Percentiles rank a stretch among this genome's conserved stretches.
Evolutionary conservation across 495 filamentous ascomycete species (phyloP).

Genomic region (Paragyromitra xinjiangensis): DNA sequence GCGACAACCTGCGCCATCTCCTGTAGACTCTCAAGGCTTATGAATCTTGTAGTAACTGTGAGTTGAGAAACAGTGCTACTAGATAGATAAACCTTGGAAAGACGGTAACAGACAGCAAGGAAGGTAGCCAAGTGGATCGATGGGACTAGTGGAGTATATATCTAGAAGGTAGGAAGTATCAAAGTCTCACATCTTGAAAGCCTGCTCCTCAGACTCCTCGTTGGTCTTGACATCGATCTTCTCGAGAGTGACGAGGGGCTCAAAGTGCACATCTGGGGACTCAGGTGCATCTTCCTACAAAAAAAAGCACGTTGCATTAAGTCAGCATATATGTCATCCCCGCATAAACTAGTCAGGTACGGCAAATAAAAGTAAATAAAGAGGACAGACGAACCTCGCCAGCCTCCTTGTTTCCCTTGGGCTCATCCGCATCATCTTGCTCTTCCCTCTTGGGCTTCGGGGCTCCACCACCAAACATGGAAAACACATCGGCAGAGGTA

Average conservation of each 20-base stretch:
- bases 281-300: slow-evolving; percentile 76
- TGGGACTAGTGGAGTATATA: background rate
- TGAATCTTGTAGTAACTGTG: background rate
- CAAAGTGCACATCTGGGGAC: slow-evolving; percentile 93
- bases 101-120: slow-evolving; percentile 3
- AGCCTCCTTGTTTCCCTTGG: slow-evolving; percentile 69
- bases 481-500: slow-evolving; percentile 78
- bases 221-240: slow-evolving; percentile 97
- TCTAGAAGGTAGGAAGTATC: background rate
- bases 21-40: background rate
- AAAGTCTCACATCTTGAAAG: slow-evolving; percentile 82
- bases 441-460: slow-evolving; percentile 83
- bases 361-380: slow-evolving; percentile 41
- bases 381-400: slow-evolving; percentile 59
- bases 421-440: slow-evolving; percentile 71
- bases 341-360: slow-evolving; percentile 24
- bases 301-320: slow-evolving; percentile 30
- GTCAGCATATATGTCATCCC: slow-evolving; percentile 11
- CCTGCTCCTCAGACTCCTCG: slow-evolving; percentile 96
- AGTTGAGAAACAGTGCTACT: background rate
- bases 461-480: slow-evolving; percentile 95
- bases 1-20: background rate
- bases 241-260: slow-evolving; percentile 93
- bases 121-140: background rate
- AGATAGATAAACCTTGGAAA: background rate